These are phyloP conservation scores for Mycena sp. DNA, from an alignment of 1,284 basidiomycete species.

Conservation along the genomic window DNA sequence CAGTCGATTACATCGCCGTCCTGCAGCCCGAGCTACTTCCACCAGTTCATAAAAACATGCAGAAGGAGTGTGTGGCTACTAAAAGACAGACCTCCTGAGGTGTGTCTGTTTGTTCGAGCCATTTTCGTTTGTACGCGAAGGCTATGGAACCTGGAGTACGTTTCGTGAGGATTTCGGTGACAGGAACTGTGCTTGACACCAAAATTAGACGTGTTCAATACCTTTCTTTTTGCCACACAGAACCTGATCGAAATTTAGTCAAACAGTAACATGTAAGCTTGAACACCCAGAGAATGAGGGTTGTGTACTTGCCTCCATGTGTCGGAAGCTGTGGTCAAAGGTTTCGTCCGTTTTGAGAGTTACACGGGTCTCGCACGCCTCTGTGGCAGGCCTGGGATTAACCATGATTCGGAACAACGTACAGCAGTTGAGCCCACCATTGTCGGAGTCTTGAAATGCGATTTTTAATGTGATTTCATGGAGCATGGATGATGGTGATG, in stretches of 20 bases:
- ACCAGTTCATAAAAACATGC: background rate
- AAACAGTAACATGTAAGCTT: background rate
- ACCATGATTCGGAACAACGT: too few relatives aligned
- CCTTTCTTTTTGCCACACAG: constrained; percentile 9
- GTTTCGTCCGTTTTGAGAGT: background rate
- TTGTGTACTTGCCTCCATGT: constrained; percentile 10
- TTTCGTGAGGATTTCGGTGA: background rate
- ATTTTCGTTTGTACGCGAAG: constrained; percentile 10
- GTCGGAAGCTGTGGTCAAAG: background rate
- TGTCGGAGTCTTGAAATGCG: too few relatives aligned
- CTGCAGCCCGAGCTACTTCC: background rate
- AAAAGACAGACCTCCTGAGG: background rate
- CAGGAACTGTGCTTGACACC: background rate
- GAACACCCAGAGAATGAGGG: background rate
- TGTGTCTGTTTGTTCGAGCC: constrained; percentile 11
- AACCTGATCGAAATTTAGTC: background rate
- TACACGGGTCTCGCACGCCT: background rate
- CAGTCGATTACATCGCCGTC: constrained; percentile 3
- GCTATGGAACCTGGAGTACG: background rate
- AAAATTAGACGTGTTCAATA: too few relatives aligned
- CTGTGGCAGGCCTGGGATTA: too few relatives aligned
- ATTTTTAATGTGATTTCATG: too few relatives aligned
- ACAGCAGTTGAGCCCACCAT: too few relatives aligned
- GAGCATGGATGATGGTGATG: too few relatives aligned
- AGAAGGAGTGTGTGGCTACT: background rate